Evolutionary conservation across 768 basidiomycete genomes (phyloP).

Genomic region (Rhizopogon sp.): DNA sequence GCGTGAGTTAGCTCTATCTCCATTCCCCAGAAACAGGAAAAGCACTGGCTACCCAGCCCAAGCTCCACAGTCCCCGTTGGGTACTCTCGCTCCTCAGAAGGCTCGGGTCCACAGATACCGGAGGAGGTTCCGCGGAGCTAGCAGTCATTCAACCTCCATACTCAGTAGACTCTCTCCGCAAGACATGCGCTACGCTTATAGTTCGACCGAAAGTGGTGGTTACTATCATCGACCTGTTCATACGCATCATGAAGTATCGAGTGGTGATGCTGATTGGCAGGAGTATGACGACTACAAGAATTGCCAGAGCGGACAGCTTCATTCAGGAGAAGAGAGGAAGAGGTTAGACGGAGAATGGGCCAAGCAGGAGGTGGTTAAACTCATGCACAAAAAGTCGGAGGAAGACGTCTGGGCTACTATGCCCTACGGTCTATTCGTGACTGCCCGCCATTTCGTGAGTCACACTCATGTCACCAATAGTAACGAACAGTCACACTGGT

Average conservation of each 20-base stretch:
- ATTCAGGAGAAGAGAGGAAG: slow-evolving; percentile 27
- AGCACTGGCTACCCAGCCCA: slow-evolving; percentile 15
- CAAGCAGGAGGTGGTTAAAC: slow-evolving; percentile 18
- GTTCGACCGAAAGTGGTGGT: slow-evolving; percentile 14
- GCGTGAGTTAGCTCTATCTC: slow-evolving; percentile 10
- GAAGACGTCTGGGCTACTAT: slow-evolving; percentile 7
- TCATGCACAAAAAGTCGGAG: slow-evolving; percentile 14
- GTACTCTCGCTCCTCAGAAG: slow-evolving; percentile 8
- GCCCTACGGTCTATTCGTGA: too few relatives aligned
- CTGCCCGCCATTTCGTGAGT: too few relatives aligned
- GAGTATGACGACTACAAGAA: slow-evolving; percentile 27
- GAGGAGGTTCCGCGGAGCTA: slow-evolving; percentile 25
- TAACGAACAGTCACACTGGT: too few relatives aligned
- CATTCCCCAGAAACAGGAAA: slow-evolving; percentile 10
- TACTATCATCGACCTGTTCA: slow-evolving; percentile 16
- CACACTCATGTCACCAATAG: too few relatives aligned
- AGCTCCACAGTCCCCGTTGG: slow-evolving; percentile 2
- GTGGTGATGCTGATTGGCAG: slow-evolving; percentile 24
- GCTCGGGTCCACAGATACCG: slow-evolving; percentile 22
- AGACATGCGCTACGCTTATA: slow-evolving; percentile 21
- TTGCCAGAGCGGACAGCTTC: slow-evolving; percentile 28
- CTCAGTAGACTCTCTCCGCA: slow-evolving; percentile 21
- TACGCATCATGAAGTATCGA: slow-evolving; percentile 24
- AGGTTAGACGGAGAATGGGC: slow-evolving; percentile 6
- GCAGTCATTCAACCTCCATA: slow-evolving; percentile 22